phyloP scores from a whole-genome alignment of 805 yeast genomes.

The Candida ulmi region DNA sequence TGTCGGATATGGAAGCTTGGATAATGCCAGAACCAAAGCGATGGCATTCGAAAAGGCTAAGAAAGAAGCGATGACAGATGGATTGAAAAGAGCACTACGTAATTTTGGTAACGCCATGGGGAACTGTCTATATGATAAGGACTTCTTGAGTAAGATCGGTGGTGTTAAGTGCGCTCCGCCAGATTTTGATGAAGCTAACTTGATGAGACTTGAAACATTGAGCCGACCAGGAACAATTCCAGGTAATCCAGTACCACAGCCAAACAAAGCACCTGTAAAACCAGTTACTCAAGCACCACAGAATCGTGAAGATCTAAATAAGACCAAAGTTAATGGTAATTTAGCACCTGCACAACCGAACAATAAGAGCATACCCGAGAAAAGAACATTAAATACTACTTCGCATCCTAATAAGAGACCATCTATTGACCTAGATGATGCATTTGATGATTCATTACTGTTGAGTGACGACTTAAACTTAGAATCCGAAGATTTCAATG shows the following conservation, averaged over 20 bases:
- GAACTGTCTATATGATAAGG: slow-evolving; percentile 77
- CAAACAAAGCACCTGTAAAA: too few species aligned
- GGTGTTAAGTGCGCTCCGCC: slow-evolving; percentile 39
- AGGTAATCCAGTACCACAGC: not conserved
- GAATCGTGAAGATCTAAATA: not conserved
- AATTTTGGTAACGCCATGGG: slow-evolving; percentile 82
- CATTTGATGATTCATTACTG: slow-evolving; percentile 47
- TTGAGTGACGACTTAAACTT: slow-evolving; percentile 44
- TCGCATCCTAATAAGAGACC: slow-evolving; percentile 1
- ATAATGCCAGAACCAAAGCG: slow-evolving; percentile 65
- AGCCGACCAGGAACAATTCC: slow-evolving; percentile 14
- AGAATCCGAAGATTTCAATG: slow-evolving; percentile 30
- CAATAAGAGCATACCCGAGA: slow-evolving; percentile 12
- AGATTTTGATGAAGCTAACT: slow-evolving; percentile 37
- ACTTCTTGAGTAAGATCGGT: slow-evolving; percentile 44
- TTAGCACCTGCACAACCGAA: slow-evolving; percentile 3
- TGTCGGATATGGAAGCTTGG: slow-evolving; percentile 80
- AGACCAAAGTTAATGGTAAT: too few species aligned
- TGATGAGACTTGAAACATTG: slow-evolving; percentile 28
- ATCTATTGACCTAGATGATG: slow-evolving; percentile 24
- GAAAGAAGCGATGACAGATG: slow-evolving; percentile 83
- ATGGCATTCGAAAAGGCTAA: slow-evolving; percentile 80
- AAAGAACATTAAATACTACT: slow-evolving; percentile 7
- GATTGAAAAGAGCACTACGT: slow-evolving; percentile 69
- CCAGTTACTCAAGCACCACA: not conserved